These are phyloP conservation scores for Hypoxylon fragiforme DNA, from an alignment of 495 filamentous ascomycete genomes.

Conservation along the genomic window DNA sequence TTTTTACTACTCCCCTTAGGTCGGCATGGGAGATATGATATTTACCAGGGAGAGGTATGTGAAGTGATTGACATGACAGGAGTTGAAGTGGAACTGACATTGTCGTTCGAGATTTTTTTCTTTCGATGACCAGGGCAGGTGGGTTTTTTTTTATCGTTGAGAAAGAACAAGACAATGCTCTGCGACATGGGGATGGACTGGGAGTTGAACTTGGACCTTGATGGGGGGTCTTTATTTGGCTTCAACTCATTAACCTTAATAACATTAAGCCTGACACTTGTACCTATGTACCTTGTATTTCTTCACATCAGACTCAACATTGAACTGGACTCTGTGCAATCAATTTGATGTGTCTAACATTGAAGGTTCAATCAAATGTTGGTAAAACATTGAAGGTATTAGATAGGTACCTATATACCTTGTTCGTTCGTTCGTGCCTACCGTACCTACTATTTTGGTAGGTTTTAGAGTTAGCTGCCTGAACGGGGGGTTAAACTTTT, in stretches of 20 bases:
- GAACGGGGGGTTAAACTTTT: slow-evolving; percentile 28
- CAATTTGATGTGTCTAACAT: too few relatives aligned
- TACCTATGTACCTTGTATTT: too few relatives aligned
- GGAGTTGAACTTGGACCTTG: not conserved
- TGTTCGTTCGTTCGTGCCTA: not conserved
- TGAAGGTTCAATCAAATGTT: too few relatives aligned
- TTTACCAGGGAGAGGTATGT: slow-evolving; percentile 17
- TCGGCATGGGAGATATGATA: slow-evolving; percentile 14
- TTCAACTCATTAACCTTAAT: slow-evolving; percentile 21
- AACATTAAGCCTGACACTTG: not conserved
- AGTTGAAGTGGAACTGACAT: slow-evolving; percentile 26
- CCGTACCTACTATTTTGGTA: not conserved
- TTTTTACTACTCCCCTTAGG: slow-evolving; percentile 19
- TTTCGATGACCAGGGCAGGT: slow-evolving; percentile 26
- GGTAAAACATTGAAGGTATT: not conserved
- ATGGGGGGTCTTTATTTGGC: slow-evolving; percentile 10
- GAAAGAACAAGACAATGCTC: slow-evolving; percentile 5
- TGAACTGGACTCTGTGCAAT: too few relatives aligned
- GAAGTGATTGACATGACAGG: slow-evolving; percentile 35
- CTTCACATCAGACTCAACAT: too few relatives aligned
- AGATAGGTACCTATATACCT: slow-evolving; percentile 3
- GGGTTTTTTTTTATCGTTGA: slow-evolving; percentile 1
- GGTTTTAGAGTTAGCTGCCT: slow-evolving; percentile 26
- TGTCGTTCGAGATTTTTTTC: slow-evolving; percentile 24
- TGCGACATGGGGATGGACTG: slow-evolving; percentile 17